Base-by-base conservation (phyloP, 257 asterid genomes). In the Gentiana straminea region DNA sequence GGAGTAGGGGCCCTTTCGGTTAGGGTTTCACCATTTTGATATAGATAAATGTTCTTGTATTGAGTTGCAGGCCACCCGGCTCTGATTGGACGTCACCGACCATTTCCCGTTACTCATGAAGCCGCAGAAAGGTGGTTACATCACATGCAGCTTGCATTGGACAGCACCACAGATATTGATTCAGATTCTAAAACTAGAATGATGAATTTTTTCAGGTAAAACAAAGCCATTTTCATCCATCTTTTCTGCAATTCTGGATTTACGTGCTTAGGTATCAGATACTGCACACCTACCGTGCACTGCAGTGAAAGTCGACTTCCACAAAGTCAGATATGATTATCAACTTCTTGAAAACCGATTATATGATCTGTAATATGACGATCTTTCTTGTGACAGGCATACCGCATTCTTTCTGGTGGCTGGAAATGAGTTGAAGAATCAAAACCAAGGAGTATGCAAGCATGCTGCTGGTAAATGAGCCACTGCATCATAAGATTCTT, bases 51-150 rank as follows among this genome's bases (percentile, higher is more conserved):
- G 46, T 41, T 41, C 2, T 7, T 41, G 9, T 41, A 41, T 10
- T 41, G 46, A 41, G 7, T 34, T 64, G 71, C 76, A 91, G 98
- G 98, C 62, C 98, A 84, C 73, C 97, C 97, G 11, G 96, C 98
- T 49, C 57, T 91, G 81, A 91, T 91, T 73, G 98, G 78, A 13
- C 96, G 98, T 10, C 98, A 91, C 73, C 89, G 95, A 34, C 98
- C 95, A 33, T 91, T 91, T 63, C 88, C 94, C 0, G 95, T 91
- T 55, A 87, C 95, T 50, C 96, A 62, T 67, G 73, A 55, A 74
- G 98, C 98, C 51, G 96, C 97, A 61, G 94, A 83, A 72, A 79
- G 98, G 83, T 87, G 96, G 98, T 59, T 91, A 68, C 81, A 91
- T 74, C 98, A 91, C 76, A 87, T 87, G 98, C 90, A 81, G 68